Percentiles rank a stretch among this genome's conserved stretches.
These are phyloP conservation scores for Podaxis carcinomalis DNA, from an alignment of 768 basidiomycete species.

Conservation along the genomic window DNA sequence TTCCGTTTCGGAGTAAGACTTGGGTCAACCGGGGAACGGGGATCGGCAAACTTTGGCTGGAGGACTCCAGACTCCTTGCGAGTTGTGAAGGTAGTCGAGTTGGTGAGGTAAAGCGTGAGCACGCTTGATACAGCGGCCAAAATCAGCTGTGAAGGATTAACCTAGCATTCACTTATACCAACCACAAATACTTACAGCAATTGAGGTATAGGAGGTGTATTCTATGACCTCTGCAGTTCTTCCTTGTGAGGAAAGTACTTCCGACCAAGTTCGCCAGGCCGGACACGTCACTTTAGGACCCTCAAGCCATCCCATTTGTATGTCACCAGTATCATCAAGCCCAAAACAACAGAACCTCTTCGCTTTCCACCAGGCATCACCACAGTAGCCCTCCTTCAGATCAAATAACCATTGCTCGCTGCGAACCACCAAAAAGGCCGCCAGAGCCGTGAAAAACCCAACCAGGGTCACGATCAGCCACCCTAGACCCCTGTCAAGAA, in stretches of 20 bases:
- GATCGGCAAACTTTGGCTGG: conserved; percentile 35
- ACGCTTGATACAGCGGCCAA: conserved; percentile 70
- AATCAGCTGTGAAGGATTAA: conserved; percentile 42
- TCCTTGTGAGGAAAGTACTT: conserved; percentile 36
- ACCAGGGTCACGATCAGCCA: conserved; percentile 90
- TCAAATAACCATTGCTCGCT: conserved; percentile 90
- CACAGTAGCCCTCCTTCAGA: conserved; percentile 88
- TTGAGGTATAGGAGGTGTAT: conserved; percentile 63
- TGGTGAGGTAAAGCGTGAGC: conserved; percentile 84
- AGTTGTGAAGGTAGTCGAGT: conserved; percentile 83
- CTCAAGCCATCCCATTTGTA: not conserved
- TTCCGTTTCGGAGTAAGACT: conserved; percentile 44
- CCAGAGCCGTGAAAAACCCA: conserved; percentile 78
- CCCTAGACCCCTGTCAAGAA: conserved; percentile 74
- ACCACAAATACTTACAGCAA: conserved; percentile 61
- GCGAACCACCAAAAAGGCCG: conserved; percentile 84
- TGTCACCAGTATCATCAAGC: conserved; percentile 18
- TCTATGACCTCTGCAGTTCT: conserved; percentile 44
- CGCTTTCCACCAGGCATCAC: conserved; percentile 62
- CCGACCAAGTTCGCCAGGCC: conserved; percentile 76
- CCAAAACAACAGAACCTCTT: conserved; percentile 78
- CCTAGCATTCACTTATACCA: not conserved
- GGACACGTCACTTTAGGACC: conserved; percentile 42
- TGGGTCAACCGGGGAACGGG: conserved; percentile 17
- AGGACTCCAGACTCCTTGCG: conserved; percentile 82